Conservation (phyloP, 768 basidiomycete species). For the Porpolomopsis calyptriformis region DNA sequence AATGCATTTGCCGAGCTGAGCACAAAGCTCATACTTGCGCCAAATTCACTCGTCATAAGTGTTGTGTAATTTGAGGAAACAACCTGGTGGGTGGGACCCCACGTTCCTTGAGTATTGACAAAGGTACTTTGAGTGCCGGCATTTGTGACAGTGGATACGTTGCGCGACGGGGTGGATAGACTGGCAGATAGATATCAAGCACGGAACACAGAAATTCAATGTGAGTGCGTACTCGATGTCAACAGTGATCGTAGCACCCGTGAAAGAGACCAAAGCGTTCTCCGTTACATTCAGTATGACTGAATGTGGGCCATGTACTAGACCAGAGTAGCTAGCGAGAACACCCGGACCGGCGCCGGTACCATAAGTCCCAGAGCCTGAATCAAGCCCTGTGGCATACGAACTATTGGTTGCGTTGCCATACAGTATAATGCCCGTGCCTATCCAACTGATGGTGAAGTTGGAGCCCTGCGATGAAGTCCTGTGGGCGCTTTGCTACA, state of each 20-base stretch:
- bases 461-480: neutral
- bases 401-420: neutral
- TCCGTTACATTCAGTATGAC: neutral
- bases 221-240: neutral
- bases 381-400: neutral
- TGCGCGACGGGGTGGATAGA: neutral
- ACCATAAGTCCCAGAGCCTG: neutral
- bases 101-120: neutral
- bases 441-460: neutral
- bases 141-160: neutral
- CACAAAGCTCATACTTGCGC: neutral
- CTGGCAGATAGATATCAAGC: no score
- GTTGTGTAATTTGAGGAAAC: neutral
- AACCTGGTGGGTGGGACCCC: neutral
- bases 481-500: neutral
- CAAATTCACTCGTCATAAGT: neutral
- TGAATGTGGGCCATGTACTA: neutral
- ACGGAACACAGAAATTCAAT: neutral
- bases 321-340: neutral
- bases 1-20: neutral
- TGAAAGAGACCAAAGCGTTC: neutral
- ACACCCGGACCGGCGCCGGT: neutral
- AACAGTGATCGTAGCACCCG: neutral
- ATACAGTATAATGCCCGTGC: neutral
- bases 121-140: no score